phyloP scores from a whole-genome alignment of 2,329 filamentous ascomycete species.

The Chrysoporthe puriensis region DNA sequence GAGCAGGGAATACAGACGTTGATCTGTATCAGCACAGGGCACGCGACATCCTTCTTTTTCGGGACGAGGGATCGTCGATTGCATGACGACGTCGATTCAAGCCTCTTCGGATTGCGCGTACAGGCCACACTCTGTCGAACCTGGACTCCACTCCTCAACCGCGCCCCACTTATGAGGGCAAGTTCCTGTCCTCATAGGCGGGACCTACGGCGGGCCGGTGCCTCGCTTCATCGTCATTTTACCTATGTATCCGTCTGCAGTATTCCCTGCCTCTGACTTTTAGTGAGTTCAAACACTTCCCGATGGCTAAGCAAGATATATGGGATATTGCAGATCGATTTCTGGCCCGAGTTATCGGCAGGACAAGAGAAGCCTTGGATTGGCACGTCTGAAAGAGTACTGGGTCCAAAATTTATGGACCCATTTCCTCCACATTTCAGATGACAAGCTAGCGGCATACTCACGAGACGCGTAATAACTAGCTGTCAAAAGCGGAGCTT shows the following conservation, averaged over 20 bases:
- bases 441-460: background rate
- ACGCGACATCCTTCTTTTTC: conserved; percentile 3
- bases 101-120: conserved; percentile 9
- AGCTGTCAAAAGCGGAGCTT: conserved; percentile 2
- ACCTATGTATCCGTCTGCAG: background rate
- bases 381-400: background rate
- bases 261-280: background rate
- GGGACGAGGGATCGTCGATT: background rate
- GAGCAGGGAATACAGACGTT: background rate
- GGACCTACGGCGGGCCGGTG: background rate
- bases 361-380: background rate
- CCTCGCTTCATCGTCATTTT: background rate
- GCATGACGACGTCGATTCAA: conserved; percentile 1
- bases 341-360: background rate
- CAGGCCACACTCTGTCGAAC: background rate
- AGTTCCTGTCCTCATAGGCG: background rate
- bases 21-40: background rate
- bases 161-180: background rate
- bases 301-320: background rate
- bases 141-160: background rate
- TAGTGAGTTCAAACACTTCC: background rate
- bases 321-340: background rate
- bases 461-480: background rate
- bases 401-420: background rate
- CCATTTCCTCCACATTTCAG: background rate